Evolutionary conservation across 768 basidiomycete species (phyloP), one percentile per base, ranked within the genome.

Genomic region (Rhodotorula toruloides): DNA sequence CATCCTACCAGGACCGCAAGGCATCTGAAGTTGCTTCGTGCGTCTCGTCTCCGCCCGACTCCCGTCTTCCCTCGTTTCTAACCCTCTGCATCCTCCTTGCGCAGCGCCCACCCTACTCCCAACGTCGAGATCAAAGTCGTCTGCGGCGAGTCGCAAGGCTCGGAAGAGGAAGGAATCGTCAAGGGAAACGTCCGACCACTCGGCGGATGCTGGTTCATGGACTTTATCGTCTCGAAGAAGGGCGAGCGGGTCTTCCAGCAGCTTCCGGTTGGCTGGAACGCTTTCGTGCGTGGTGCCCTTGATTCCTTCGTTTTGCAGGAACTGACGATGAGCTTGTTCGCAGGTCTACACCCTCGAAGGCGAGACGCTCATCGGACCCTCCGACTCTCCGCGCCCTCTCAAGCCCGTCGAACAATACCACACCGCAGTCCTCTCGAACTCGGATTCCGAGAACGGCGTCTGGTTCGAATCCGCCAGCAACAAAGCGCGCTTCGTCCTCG

Each of bases 151-250:
- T 89, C 89, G 65, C 85, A 92, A 70, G 91, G 89, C 19, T 81
- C 85, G 21, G 87, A 87, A 74, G 36, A 55, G 31, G 65, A 73
- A 36, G 74, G 72, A 3, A n/a, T 57, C 37, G 71, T 74, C n/a
- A 40, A 72, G 67, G 92, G 90, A 3, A 91, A 91, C 34, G 92
- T 98, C 31, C 81, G 87, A 54, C 90, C 90, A 0, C 83, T 92
- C 1, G 93, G 93, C 19, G 93, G 93, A 10, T 93, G 91, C 77
- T 93, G 90, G 89, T 96, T 85, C 78, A 86, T 93, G 79, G 90
- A 93, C 74, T 78, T 87, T 67, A 84, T 80, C 63, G 85, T 93
- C 76, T 78, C 82, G 34, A 82, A 82, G 65, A 81, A 84, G 37
- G 85, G 83, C 3, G 76, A 76, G 32, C 80, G 76, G 37, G 82